phyloP scores from a whole-genome alignment of 768 basidiomycete genomes.

The Trichaptum fuscoviolaceum region DNA sequence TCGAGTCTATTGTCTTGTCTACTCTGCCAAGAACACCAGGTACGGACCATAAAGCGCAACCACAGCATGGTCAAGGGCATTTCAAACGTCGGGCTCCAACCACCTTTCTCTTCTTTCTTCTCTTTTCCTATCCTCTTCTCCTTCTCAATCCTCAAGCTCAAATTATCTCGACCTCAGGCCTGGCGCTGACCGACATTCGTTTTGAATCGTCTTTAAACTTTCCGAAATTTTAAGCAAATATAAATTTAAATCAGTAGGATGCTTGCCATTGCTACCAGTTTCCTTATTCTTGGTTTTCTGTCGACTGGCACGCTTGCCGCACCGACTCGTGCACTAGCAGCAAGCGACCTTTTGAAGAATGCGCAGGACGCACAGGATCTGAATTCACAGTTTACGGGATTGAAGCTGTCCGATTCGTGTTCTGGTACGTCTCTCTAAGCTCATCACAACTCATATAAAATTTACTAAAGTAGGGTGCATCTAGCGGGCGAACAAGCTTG shows the following conservation, averaged over 20 bases:
- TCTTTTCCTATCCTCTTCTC: neutral
- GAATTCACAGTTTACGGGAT: slow-evolving; percentile 28
- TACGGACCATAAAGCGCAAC: neutral
- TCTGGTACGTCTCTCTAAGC: slow-evolving; percentile 18
- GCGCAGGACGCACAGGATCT: slow-evolving; percentile 32
- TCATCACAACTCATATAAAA: neutral
- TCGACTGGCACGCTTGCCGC: neutral
- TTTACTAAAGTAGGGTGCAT: neutral
- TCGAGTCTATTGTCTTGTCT: neutral
- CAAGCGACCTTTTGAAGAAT: slow-evolving; percentile 17
- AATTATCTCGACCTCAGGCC: neutral
- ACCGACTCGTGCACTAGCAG: neutral
- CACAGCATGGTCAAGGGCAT: neutral
- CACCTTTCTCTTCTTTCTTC: neutral
- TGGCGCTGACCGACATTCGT: neutral
- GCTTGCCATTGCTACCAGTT: neutral
- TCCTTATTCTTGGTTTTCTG: neutral
- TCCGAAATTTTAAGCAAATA: neutral
- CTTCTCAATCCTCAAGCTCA: neutral
- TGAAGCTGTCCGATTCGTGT: slow-evolving; percentile 25
- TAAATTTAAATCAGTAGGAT: neutral
- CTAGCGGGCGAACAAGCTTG: neutral
- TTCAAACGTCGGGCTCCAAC: neutral
- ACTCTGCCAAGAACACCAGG: neutral
- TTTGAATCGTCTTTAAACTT: neutral